Conservation (phyloP, 164 flowering plant species). For the Aristolochia californica region DNA sequence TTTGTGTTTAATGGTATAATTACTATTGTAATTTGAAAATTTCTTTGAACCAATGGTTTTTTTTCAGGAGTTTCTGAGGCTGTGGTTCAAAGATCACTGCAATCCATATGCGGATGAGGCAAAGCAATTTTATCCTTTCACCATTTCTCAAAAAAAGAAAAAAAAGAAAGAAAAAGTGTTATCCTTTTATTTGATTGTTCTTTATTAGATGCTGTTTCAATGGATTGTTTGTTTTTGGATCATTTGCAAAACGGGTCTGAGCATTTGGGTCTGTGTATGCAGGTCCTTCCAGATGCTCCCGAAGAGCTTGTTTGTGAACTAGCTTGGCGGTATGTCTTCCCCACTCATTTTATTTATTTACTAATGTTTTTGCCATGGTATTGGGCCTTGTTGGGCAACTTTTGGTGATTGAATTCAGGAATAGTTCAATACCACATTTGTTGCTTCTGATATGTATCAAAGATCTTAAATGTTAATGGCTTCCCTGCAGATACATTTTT, state of each 20-base stretch:
- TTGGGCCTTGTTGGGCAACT: not conserved
- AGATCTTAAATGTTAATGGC: not conserved
- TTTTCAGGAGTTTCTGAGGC: conserved; percentile 76
- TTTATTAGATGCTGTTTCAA: too few species aligned
- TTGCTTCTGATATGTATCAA: not conserved
- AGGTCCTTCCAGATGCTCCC: conserved; percentile 93
- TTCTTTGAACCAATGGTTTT: not conserved
- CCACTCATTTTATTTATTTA: not conserved
- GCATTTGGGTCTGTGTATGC: conserved; percentile 6
- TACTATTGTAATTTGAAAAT: not conserved
- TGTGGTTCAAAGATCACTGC: conserved; percentile 89
- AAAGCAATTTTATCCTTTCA: not conserved
- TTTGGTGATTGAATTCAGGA: too few species aligned
- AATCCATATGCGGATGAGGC: conserved; percentile 90
- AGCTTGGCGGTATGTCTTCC: conserved; percentile 68
- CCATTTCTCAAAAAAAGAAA: too few species aligned
- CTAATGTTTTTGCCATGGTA: not conserved
- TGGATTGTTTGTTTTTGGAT: too few species aligned
- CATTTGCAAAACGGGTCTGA: not conserved
- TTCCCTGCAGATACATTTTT: conserved; percentile 58
- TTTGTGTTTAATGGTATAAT: too few species aligned
- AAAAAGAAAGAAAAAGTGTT: too few species aligned
- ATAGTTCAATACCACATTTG: not conserved
- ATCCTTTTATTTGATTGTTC: too few species aligned
- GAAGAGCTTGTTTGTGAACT: conserved; percentile 75